phyloP scores from a whole-genome alignment of 176 grass and related monocot species.

The Aegilops sharonensis region DNA sequence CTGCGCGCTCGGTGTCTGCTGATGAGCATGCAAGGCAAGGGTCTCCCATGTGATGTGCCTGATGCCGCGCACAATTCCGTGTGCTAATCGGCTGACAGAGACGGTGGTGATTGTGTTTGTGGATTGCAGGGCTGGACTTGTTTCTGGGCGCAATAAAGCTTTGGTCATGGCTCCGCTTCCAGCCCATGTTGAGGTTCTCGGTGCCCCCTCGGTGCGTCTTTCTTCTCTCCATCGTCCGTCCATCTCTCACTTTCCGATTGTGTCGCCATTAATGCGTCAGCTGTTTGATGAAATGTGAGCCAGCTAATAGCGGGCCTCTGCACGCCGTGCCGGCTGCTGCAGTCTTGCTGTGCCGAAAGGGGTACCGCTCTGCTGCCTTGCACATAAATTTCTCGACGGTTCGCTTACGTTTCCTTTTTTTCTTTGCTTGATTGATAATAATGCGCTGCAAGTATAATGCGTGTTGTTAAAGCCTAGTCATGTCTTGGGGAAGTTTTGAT shows the following conservation, averaged over 20 bases:
- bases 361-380: neutral
- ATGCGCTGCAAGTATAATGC: too few relatives aligned
- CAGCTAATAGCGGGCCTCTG: slow-evolving; percentile 16
- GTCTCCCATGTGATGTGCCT: slow-evolving; percentile 28
- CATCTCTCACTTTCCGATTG: neutral
- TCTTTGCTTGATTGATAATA: too few relatives aligned
- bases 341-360: neutral
- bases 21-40: slow-evolving; percentile 8
- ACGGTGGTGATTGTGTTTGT: neutral
- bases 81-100: neutral
- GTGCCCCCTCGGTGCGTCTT: neutral
- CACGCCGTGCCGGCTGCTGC: neutral
- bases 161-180: neutral
- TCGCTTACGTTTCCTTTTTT: neutral
- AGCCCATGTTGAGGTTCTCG: neutral
- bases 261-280: neutral
- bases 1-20: slow-evolving; percentile 16
- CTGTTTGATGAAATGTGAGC: slow-evolving; percentile 23
- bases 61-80: neutral
- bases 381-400: neutral
- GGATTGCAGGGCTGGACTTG: neutral
- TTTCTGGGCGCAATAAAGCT: neutral
- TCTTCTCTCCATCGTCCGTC: neutral
- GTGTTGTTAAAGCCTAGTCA: neutral
- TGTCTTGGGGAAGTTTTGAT: neutral